Base-by-base conservation (phyloP, 768 basidiomycete genomes). In the Jaapia argillacea region DNA sequence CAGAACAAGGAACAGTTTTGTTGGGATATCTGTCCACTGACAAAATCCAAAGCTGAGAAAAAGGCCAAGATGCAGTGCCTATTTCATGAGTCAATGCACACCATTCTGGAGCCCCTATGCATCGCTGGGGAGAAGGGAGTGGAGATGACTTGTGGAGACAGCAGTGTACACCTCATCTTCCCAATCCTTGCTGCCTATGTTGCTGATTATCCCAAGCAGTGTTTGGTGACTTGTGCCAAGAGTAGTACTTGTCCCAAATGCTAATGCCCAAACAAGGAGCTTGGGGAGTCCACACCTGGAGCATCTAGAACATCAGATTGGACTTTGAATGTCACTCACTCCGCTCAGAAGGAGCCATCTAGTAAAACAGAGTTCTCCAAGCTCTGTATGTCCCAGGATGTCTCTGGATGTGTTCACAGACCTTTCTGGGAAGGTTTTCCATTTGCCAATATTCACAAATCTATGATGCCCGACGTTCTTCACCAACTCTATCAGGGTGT, bases 151-250 rank as follows among this genome's bases (percentile, higher is more conserved):
- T 53, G 55, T 41, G 40, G 46, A 2, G 56, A 54, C 31, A 37
- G 48, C 1, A 12, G 21, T 1, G 37, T 54, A n/a, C 36, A 44
- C 4, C 5, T 37, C 13, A 48, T 58, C 1, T 50, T 23, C 24
- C 57, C 51, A 2, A 49, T 58, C 20, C 49, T 58, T 13, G 51
- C 53, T 1, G 43, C 55, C 0, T 58, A 58, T 35, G 36, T 58
- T 35, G 58, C 49, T 0, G 55, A 58, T 38, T 50, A 48, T 41
- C 57, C 56, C 2, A 51, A 55, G 44, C 49, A 53, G 26, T 51
- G 48, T 26, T 38, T 56, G 2, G 42, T 56, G 4, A 47, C 48
- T 7, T 50, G 55, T 26, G 38, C 23, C 25, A 45, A 48, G 42
- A 21, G 40, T 13, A 50, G 40, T 16, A 24, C 27, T 10, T 56